Base-by-base conservation (phyloP, 2,329 filamentous ascomycete species). In the Oidium heveae region DNA sequence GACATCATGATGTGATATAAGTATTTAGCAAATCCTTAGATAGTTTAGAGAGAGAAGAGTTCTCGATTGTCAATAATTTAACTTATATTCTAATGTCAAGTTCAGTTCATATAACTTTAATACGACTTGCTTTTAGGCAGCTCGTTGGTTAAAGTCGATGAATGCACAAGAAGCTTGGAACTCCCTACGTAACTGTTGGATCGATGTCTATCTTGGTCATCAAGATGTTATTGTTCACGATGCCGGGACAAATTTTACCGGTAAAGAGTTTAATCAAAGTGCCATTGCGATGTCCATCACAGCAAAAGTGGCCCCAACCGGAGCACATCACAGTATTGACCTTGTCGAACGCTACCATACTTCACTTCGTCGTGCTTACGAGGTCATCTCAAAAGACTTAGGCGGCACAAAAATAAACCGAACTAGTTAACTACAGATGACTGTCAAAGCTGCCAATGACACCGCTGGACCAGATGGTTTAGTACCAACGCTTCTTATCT, bases 171-270 rank as follows among this genome's bases (percentile, higher is more conserved):
- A 24, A 13, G 43, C 32, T 3, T 57, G 54, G 46, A 32, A 57
- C 20, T 18, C 33, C 1, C 41, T 56, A 22, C 22, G 56, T 0
- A 18, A 37, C 1, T 57, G 43, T 51, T 57, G 49, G 53, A 56
- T 56, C 2, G 50, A 57, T 49, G 52, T 22, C 2, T 57, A 57
- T 39, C 28, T 54, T 24, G 46, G 56, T 9, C 56, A 52, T 1
- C 54, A 37, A 2, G 54, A 57, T 37, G 4, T 34, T n/a, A 33
- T 54, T 51, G 16, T 18, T n/a, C 47, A 50, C 22, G 39, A 54
- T 28, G 52, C 24, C n/a, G 56, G 53, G 15, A 53, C 52, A 9
- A 57, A 55, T 24, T 56, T 57, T 28, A 47, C 53, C 12, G 47
- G 20, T 18, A 56, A 52, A 28, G 46, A 57, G 20, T 56, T 57